These are phyloP conservation scores for Podaxis sp. DNA, from an alignment of 768 basidiomycete genomes.

Conservation along the genomic window DNA sequence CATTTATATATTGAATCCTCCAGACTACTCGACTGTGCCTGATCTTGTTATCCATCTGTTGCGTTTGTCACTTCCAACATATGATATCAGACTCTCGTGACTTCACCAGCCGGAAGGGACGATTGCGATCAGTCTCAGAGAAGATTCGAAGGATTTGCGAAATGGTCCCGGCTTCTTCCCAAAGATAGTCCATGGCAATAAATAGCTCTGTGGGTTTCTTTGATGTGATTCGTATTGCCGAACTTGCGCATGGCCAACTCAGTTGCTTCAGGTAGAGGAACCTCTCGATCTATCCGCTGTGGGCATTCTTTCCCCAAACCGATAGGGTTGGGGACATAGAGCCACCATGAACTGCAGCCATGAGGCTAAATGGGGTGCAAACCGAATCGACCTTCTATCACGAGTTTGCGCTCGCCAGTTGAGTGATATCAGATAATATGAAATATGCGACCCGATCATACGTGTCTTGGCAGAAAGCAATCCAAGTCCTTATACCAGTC, in stretches of 20 bases:
- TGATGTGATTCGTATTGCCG: neutral
- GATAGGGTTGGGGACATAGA: neutral
- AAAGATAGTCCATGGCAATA: conserved; percentile 11
- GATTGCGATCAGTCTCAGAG: neutral
- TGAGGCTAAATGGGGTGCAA: conserved; percentile 16
- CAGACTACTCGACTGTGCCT: neutral
- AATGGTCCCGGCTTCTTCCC: conserved; percentile 1
- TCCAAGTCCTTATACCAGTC: neutral
- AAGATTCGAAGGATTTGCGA: neutral
- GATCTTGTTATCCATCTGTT: neutral
- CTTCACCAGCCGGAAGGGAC: neutral
- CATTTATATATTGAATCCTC: neutral
- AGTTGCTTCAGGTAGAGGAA: neutral
- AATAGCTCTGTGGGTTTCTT: neutral
- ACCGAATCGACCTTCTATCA: neutral
- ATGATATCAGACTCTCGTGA: neutral
- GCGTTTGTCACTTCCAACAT: neutral
- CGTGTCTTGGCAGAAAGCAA: neutral
- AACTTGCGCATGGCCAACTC: neutral
- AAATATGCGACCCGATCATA: conserved; percentile 8
- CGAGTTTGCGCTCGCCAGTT: neutral
- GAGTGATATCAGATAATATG: conserved; percentile 9
- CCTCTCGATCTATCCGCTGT: neutral
- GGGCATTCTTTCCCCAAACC: neutral
- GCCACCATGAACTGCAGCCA: neutral